Percentiles rank a stretch among this genome's conserved stretches.
Conservation (phyloP, 495 filamentous ascomycete species). For the Podospora comata region DNA sequence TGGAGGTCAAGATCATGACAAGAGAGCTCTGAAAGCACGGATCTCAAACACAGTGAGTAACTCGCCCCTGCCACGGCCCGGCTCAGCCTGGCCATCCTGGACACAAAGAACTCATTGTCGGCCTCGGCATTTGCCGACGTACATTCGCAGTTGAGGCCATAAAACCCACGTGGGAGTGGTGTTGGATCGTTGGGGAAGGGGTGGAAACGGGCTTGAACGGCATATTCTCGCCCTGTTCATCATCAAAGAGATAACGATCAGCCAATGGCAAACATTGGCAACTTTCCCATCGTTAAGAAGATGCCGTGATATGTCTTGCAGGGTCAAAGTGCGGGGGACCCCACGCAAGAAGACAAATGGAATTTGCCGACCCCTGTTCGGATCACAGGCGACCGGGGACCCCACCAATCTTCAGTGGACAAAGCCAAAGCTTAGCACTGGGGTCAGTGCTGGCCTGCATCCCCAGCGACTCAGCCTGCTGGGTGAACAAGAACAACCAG, state of each 20-base stretch:
- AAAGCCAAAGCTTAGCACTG: conserved; percentile 11
- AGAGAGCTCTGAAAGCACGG: not conserved
- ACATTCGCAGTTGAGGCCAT: not conserved
- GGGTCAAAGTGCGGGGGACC: not conserved
- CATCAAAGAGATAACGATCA: not conserved
- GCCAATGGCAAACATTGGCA: not conserved
- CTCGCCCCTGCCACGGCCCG: not conserved
- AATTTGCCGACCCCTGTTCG: conserved; percentile 7
- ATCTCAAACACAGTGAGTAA: not conserved
- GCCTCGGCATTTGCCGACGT: not conserved
- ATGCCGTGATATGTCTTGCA: not conserved
- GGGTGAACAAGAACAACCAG: not conserved
- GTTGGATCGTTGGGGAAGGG: not conserved
- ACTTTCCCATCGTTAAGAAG: not conserved
- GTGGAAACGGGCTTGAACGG: not conserved
- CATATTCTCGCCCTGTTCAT: not conserved
- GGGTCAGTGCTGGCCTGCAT: conserved; percentile 2
- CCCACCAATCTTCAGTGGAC: conserved; percentile 9
- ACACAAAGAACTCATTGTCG: not conserved
- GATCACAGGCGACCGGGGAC: conserved; percentile 1
- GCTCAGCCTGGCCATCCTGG: not conserved
- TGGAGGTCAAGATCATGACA: not conserved
- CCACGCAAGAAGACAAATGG: not conserved
- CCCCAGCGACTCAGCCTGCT: conserved; percentile 2
- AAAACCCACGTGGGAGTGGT: not conserved